Percentiles rank a stretch among this genome's conserved stretches.
Conservation (phyloP, 2,329 filamentous ascomycete species). For the Paramyrothecium sp. region DNA sequence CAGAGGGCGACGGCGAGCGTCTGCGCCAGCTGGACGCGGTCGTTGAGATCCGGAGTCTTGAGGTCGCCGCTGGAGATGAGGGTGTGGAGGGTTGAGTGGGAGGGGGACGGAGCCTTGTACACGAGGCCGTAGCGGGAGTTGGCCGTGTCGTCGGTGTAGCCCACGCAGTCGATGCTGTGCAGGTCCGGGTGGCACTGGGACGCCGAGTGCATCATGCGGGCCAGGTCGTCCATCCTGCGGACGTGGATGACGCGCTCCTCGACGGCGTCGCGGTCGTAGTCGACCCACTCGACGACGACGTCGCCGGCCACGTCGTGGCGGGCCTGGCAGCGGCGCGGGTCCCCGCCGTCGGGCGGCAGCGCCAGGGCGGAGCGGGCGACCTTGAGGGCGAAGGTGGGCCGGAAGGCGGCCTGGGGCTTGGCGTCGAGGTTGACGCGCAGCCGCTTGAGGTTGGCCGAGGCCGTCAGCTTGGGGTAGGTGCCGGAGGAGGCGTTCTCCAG, state of each 20-base stretch:
- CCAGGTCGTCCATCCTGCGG: conserved; percentile 43
- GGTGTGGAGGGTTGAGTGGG: conserved; percentile 36
- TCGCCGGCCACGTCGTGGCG: conserved; percentile 30
- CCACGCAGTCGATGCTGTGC: conserved; percentile 44
- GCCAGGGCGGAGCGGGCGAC: conserved; percentile 31
- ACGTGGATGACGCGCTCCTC: conserved; percentile 42
- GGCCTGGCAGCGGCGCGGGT: conserved; percentile 25
- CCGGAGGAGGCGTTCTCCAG: conserved; percentile 39
- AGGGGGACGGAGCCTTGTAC: conserved; percentile 34
- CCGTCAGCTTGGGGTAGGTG: conserved; percentile 39
- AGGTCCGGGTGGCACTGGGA: conserved; percentile 43
- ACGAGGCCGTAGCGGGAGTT: conserved; percentile 41
- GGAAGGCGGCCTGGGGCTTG: conserved; percentile 36
- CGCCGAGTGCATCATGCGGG: conserved; percentile 45
- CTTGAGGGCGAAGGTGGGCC: conserved; percentile 40
- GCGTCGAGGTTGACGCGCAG: conserved; percentile 45
- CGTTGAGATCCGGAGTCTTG: conserved; percentile 43
- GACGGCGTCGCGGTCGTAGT: conserved; percentile 39
- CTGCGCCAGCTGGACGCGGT: conserved; percentile 38
- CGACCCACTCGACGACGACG: conserved; percentile 43
- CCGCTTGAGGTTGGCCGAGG: conserved; percentile 42
- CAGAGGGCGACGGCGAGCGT: conserved; percentile 43
- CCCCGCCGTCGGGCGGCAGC: conserved; percentile 9
- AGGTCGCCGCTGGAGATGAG: conserved; percentile 36
- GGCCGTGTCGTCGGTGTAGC: conserved; percentile 41